These are phyloP conservation scores for Clavariopsis aquatica DNA, from an alignment of 495 filamentous ascomycete genomes.

Conservation along the genomic window DNA sequence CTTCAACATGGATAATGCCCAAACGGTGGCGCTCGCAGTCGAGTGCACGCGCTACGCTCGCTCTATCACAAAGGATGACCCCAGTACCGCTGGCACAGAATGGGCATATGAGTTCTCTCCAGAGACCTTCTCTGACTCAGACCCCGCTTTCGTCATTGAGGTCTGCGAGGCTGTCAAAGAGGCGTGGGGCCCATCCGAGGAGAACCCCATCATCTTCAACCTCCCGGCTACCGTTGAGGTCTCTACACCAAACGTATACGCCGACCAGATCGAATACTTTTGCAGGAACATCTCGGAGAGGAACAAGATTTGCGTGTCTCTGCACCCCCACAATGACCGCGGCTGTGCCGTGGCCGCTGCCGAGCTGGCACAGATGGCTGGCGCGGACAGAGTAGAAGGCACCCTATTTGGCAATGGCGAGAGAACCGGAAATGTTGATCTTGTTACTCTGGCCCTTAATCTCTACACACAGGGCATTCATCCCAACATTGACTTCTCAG, in stretches of 20 bases:
- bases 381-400: constrained; percentile 91
- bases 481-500: constrained; percentile 84
- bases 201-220: constrained; percentile 95
- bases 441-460: constrained; percentile 92
- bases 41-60: constrained; percentile 83
- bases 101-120: constrained; percentile 97
- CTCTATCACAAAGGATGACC: constrained; percentile 94
- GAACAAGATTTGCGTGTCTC: constrained; percentile 77
- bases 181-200: constrained; percentile 83
- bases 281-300: constrained; percentile 74
- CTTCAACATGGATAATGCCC: constrained; percentile 80
- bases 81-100: constrained; percentile 69
- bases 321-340: constrained; percentile 93
- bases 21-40: constrained; percentile 81
- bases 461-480: constrained; percentile 94
- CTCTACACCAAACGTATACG: constrained; percentile 93
- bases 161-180: constrained; percentile 94
- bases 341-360: constrained; percentile 87
- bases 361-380: constrained; percentile 96
- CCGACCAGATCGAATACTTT: constrained; percentile 97
- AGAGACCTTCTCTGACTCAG: constrained; percentile 92
- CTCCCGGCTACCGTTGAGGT: constrained; percentile 95
- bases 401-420: constrained; percentile 96
- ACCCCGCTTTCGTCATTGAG: constrained; percentile 76
- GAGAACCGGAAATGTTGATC: constrained; percentile 92